Evolutionary conservation across 2,329 filamentous ascomycete species (phyloP), one percentile per base, ranked within the genome.

Genomic region (Periconia sp.): DNA sequence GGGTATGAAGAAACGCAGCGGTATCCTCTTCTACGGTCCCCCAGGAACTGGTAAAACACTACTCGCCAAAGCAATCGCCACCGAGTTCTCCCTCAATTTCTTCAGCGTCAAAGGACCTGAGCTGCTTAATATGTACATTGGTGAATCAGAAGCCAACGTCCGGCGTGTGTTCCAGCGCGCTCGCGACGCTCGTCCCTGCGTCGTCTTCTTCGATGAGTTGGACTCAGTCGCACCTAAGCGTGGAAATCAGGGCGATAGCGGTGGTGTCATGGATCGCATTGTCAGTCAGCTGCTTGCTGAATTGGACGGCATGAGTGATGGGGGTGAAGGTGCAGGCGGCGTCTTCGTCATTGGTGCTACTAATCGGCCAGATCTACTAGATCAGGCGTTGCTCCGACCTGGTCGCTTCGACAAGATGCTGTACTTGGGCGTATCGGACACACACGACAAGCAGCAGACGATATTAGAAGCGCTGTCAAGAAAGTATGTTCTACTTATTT

Each of bases 361-460:
- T 4, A 99, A 99, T 73, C 78, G 92, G 50, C 94, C 94, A 0
- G 94, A 99, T 75, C 75, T 97, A 40, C 79, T 99, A 16, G 92
- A 99, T 66, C 89, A 89, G 52, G 94, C 92, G 4, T 75, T 99
- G 44, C 77, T 97, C 31, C 83, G 92, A 40, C 94, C 92, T 1
- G 92, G 92, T 2, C 81, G 92, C 46, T 97, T 99, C 69, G 94
- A 99, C 68, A 97, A 97, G 77, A 95, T 97, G 92, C 81, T 99
- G 21, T 99, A 97, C 64, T 78, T 99, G 10, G 94, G 94, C 24
- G 91, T 99, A 7, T 95, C 90, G 6, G 94, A 99, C 70, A 96
- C 92, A 4, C 92, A 97, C 61, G 89, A 95, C 13, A 97, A 97
- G 76, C 94, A 99, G 73, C 82, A 89, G 50, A 96, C 86, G 16